phyloP scores from a whole-genome alignment of 805 yeast species.

The Saccharomycopsis synnaedendra region DNA sequence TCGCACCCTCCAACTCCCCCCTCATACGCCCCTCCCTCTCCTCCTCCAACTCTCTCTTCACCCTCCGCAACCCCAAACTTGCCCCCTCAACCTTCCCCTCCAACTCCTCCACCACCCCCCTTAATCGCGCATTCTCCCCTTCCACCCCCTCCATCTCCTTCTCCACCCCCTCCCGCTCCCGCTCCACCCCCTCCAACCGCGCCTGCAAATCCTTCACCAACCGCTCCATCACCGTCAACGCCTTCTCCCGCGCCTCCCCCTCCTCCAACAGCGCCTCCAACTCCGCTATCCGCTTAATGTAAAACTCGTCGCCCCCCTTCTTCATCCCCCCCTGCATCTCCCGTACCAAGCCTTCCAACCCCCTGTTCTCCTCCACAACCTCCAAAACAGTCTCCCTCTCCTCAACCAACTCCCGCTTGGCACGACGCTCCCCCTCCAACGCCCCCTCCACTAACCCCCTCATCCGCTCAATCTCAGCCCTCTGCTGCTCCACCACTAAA shows the following conservation, averaged over 20 bases:
- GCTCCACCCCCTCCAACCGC: slow-evolving; percentile 38
- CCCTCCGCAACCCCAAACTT: slow-evolving; percentile 30
- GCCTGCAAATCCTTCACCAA: slow-evolving; percentile 41
- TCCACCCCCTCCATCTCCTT: slow-evolving; percentile 50
- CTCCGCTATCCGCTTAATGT: slow-evolving; percentile 45
- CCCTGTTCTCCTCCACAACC: slow-evolving; percentile 55
- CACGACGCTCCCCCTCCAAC: slow-evolving; percentile 22
- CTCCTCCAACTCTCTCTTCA: slow-evolving; percentile 46
- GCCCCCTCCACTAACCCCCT: slow-evolving; percentile 27
- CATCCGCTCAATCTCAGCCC: slow-evolving; percentile 22
- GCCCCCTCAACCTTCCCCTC: slow-evolving; percentile 35
- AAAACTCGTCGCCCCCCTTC: slow-evolving; percentile 25
- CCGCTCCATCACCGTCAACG: slow-evolving; percentile 46
- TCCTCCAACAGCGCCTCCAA: slow-evolving; percentile 40
- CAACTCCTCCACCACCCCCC: slow-evolving; percentile 30
- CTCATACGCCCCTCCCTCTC: slow-evolving; percentile 40
- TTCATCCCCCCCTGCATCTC: slow-evolving; percentile 41
- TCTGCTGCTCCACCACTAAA: slow-evolving; percentile 23
- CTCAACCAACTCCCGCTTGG: slow-evolving; percentile 22
- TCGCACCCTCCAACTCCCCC: slow-evolving; percentile 45
- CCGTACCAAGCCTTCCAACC: slow-evolving; percentile 42
- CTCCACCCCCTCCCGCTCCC: slow-evolving; percentile 39
- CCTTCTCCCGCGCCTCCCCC: slow-evolving; percentile 36
- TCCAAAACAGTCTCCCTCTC: slow-evolving; percentile 45
- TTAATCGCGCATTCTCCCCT: slow-evolving; percentile 35